These are phyloP conservation scores for Amauroascus verrucosus DNA, from an alignment of 2,329 filamentous ascomycete species.

Conservation along the genomic window DNA sequence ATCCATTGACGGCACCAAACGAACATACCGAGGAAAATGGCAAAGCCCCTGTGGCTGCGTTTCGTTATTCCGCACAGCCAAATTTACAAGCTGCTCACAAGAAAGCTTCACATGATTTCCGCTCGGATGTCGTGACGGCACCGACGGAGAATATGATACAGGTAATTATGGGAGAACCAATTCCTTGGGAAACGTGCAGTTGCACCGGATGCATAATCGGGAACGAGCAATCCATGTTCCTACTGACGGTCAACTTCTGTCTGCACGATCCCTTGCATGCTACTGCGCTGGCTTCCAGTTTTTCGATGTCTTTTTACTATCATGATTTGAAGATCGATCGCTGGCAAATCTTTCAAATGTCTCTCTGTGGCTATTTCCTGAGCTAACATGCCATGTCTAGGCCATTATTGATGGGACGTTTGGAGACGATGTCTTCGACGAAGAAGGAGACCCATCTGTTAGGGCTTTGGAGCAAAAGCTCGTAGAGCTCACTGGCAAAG, in stretches of 20 bases:
- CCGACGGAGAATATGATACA: constrained; percentile 24
- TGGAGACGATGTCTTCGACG: constrained; percentile 28
- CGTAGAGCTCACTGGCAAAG: constrained; percentile 25
- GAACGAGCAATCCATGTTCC: not conserved
- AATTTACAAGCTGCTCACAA: constrained; percentile 12
- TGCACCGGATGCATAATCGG: not conserved
- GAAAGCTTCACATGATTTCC: constrained; percentile 20
- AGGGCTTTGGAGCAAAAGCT: constrained; percentile 25
- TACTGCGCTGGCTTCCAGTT: no score
- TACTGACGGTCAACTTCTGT: not conserved
- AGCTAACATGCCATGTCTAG: constrained; percentile 11
- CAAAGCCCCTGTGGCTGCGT: not conserved
- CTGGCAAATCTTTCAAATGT: not conserved
- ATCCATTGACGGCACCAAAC: not conserved
- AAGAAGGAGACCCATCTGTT: constrained; percentile 23
- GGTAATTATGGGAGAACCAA: constrained; percentile 11
- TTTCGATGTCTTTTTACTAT: no score
- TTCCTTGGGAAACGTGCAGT: not conserved
- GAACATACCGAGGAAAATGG: not conserved
- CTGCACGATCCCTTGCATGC: not conserved
- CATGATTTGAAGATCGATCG: no score
- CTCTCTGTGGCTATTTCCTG: not conserved
- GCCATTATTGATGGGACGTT: constrained; percentile 27
- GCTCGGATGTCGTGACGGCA: constrained; percentile 23
- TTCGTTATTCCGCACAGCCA: constrained; percentile 10